Evolutionary conservation across 192 early-diverging fungal genomes (phyloP).

Genomic region (Chytriomyces hyalinus): DNA sequence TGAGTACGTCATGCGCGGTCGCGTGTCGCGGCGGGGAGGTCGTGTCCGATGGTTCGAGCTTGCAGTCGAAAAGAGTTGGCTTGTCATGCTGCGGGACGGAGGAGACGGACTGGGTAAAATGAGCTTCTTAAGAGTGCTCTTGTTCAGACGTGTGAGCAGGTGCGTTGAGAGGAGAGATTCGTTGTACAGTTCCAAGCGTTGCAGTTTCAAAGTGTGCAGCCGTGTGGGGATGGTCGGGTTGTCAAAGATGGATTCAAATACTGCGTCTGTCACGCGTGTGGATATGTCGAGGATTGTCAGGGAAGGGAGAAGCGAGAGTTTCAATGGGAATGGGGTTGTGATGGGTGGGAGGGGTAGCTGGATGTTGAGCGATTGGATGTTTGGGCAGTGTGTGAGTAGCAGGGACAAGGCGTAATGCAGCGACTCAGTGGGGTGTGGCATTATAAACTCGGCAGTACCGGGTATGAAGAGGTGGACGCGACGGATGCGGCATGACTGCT

Average conservation of each 20-base stretch:
- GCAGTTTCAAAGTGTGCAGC: no score
- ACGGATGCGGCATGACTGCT: background rate
- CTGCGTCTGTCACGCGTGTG: conserved; percentile 15
- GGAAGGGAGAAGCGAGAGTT: background rate
- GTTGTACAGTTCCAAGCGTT: background rate
- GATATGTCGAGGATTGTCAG: conserved; percentile 15
- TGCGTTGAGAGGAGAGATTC: background rate
- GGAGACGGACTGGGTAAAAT: background rate
- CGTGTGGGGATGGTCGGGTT: background rate
- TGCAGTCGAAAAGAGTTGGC: background rate
- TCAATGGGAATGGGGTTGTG: background rate
- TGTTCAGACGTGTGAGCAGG: background rate
- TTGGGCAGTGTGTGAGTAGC: conserved; percentile 35
- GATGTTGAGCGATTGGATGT: conserved; percentile 20
- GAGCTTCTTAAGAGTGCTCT: conserved; percentile 2
- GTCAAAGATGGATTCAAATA: background rate
- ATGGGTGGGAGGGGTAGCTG: conserved; percentile 30
- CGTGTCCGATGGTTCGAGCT: background rate
- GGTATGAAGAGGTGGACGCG: conserved; percentile 14
- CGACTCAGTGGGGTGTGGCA: conserved; percentile 3
- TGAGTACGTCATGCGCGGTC: background rate
- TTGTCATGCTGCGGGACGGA: background rate
- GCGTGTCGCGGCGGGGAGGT: background rate
- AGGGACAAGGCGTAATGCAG: conserved; percentile 33
- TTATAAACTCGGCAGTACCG: background rate